Base-by-base conservation (phyloP, 2,329 filamentous ascomycete genomes). In the Nemania serpens region DNA sequence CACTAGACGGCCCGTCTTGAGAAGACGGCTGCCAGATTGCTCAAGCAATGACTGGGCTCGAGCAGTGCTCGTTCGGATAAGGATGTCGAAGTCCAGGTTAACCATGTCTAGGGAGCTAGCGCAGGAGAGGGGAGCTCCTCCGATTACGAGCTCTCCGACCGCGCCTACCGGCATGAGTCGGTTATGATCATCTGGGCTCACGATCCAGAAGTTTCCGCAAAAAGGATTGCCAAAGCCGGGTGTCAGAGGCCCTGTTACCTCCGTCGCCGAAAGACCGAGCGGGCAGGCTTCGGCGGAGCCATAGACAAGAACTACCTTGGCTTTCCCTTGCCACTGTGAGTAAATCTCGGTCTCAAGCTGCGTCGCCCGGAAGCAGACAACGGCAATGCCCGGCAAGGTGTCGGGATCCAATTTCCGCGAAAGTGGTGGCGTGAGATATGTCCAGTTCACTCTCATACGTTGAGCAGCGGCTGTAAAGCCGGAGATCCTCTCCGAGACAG, bases 71-170 rank as follows among this genome's bases (percentile, higher is more conserved):
- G 66, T 64, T 9, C 58, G 57, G 11, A 68, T 45, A 57, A 70
- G 69, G 13, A 63, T 48, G 43, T 67, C 67, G 2, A 71, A 46
- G 69, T 75, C 63, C 61, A 73, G 49, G 63, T 70, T 68, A 48
- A 68, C 51, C 55, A 74, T 67, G 51, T 78, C 66, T 13, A 78
- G 76, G 4, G 73, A 73, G 61, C 78, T 77, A 1, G 77, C 73
- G 61, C 78, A 76, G 2, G 77, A 77, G 6, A 81, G 68, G 0
- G 77, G 83, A 0, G 83, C 82, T 0, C 85, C 84, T 66, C 88
- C 84, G 36, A 89, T 81, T 3, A 87, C 78, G 2, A 89, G 75
- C 68, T 89, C 86, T 0, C 84, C 84, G 1, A 84, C 74, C 0
- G 81, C 78, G 1, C 85, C 85, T 12, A 84, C 71, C 0, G 83